phyloP scores from a whole-genome alignment of 129 eudicot species.

The Artemisia tridentata region DNA sequence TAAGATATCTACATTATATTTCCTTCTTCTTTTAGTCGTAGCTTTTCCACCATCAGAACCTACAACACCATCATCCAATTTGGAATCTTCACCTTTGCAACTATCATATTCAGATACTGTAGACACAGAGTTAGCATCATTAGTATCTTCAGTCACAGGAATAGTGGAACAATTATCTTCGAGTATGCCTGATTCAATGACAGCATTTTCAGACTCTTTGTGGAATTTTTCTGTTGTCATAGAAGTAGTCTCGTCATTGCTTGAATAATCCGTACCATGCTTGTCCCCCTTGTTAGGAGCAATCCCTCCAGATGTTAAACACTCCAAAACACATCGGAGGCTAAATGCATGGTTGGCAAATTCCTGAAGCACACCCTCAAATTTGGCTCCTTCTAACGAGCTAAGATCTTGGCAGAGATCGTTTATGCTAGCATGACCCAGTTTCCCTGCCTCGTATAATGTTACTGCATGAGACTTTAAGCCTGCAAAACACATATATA shows the following conservation, averaged over 20 bases:
- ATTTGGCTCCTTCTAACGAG: slow-evolving; percentile 87
- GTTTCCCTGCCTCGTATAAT: slow-evolving; percentile 93
- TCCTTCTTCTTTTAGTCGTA: slow-evolving; percentile 39
- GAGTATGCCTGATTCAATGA: slow-evolving; percentile 20
- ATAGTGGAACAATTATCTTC: slow-evolving; percentile 31
- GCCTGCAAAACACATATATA: slow-evolving; percentile 49
- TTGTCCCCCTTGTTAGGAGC: slow-evolving; percentile 43
- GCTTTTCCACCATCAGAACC: slow-evolving; percentile 36
- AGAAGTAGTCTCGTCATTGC: slow-evolving; percentile 32
- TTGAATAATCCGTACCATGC: slow-evolving; percentile 25
- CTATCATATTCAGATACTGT: no score
- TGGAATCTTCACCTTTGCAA: no score
- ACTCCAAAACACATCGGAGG: slow-evolving; percentile 79
- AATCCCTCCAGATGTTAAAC: slow-evolving; percentile 87
- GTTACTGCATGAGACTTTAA: slow-evolving; percentile 98
- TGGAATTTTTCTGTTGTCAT: slow-evolving; percentile 19
- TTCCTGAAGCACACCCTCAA: slow-evolving; percentile 98
- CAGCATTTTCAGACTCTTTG: slow-evolving; percentile 25
- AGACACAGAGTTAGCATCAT: background rate
- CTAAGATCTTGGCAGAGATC: slow-evolving; percentile 92
- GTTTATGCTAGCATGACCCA: slow-evolving; percentile 87
- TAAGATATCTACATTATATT: slow-evolving; percentile 78
- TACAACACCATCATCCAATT: slow-evolving; percentile 23
- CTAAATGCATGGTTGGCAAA: slow-evolving; percentile 99
- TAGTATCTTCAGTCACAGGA: slow-evolving; percentile 27